Evolutionary conservation across 1,139 yeast species (phyloP).

Genomic region (Kodamaea anthophila): DNA sequence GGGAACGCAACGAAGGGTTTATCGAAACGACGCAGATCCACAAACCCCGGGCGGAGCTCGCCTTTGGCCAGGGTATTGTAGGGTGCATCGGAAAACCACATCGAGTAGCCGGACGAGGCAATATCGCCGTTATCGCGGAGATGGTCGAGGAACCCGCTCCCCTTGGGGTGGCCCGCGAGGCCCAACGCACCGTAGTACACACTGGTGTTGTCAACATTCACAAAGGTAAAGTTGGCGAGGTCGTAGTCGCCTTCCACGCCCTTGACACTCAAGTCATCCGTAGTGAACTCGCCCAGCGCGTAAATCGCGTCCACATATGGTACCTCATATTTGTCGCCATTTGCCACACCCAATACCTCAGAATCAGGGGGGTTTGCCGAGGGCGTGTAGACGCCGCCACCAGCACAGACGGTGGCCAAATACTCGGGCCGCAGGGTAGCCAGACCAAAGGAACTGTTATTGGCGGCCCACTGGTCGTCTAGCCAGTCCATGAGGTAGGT

Average conservation of each 20-base stretch:
- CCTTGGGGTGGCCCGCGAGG: slow-evolving; percentile 37
- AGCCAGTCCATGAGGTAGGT: slow-evolving; percentile 16
- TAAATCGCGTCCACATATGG: slow-evolving; percentile 25
- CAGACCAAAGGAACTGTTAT: slow-evolving; percentile 4
- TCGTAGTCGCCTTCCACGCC: slow-evolving; percentile 9
- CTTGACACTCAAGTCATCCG: slow-evolving; percentile 19
- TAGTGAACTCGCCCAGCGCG: slow-evolving; percentile 23
- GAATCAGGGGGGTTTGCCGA: slow-evolving; percentile 7
- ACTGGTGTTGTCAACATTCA: slow-evolving; percentile 20
- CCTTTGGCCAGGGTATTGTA: slow-evolving; percentile 21
- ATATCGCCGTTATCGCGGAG: slow-evolving; percentile 31
- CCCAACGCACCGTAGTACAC: slow-evolving; percentile 42
- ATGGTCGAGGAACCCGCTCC: slow-evolving; percentile 35
- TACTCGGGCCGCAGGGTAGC: slow-evolving; percentile 17
- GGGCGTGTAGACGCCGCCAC: slow-evolving; percentile 15
- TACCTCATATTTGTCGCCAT: slow-evolving; percentile 15
- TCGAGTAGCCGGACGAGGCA: slow-evolving; percentile 47
- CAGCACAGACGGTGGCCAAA: slow-evolving; percentile 23
- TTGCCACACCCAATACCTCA: slow-evolving; percentile 9
- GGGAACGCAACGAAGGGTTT: slow-evolving; percentile 46
- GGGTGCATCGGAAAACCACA: slow-evolving; percentile 33
- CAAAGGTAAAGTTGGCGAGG: slow-evolving; percentile 23
- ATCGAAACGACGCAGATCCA: slow-evolving; percentile 38
- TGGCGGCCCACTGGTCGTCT: slow-evolving; percentile 1
- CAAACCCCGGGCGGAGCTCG: slow-evolving; percentile 52